These are phyloP conservation scores for Salix viminalis DNA, from an alignment of 345 rosid species.

Conservation along the genomic window DNA sequence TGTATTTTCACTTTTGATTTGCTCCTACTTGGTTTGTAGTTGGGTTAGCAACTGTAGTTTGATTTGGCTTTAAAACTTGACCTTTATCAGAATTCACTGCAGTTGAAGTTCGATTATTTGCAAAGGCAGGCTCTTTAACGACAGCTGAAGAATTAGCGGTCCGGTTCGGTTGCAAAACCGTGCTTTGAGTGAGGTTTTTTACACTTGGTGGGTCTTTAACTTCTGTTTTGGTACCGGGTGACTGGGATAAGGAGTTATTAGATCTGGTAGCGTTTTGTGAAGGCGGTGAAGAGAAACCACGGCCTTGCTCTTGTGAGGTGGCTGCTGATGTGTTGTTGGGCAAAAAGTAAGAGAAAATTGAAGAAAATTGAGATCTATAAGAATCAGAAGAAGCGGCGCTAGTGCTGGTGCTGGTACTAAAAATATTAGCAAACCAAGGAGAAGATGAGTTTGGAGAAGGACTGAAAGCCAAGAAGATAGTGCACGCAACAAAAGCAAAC, in stretches of 20 bases:
- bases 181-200: slow-evolving; percentile 14
- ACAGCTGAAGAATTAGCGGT: slow-evolving; percentile 5
- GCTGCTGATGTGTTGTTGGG: slow-evolving; percentile 27
- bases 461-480: slow-evolving; percentile 58
- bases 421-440: slow-evolving; percentile 51
- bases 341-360: slow-evolving; percentile 44
- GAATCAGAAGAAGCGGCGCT: slow-evolving; percentile 23
- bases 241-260: slow-evolving; percentile 11
- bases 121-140: slow-evolving; percentile 1
- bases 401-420: slow-evolving; percentile 17
- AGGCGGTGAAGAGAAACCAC: slow-evolving; percentile 18
- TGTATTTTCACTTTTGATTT: slow-evolving; percentile 15
- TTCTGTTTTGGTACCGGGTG: slow-evolving; percentile 1
- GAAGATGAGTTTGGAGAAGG: slow-evolving; percentile 56
- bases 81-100: slow-evolving; percentile 15
- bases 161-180: slow-evolving; percentile 14
- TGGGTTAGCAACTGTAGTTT: slow-evolving; percentile 23
- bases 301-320: background rate
- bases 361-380: slow-evolving; percentile 51
- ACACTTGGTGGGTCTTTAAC: slow-evolving; percentile 1
- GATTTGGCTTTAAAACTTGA: slow-evolving; percentile 25
- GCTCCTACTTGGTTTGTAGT: background rate
- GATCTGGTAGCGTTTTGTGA: slow-evolving; percentile 21
- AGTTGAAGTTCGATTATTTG: slow-evolving; percentile 11
- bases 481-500: slow-evolving; percentile 59